Evolutionary conservation across 78 protist genomes (phyloP), one percentile per base, ranked within the genome.

Genomic region (Parvularia atlantis): DNA sequence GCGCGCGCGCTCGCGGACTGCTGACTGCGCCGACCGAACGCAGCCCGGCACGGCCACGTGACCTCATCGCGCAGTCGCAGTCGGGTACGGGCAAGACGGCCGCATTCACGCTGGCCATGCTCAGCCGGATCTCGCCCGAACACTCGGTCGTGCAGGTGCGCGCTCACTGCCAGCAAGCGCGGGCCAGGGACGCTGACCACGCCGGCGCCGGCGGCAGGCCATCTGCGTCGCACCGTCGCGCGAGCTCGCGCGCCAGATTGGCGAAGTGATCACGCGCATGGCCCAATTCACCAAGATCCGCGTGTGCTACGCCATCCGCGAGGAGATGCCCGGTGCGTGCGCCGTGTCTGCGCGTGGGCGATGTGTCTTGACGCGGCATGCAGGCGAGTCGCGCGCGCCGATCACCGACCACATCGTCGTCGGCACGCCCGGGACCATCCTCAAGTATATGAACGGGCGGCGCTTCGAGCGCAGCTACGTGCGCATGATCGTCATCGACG

Each of bases 1-100:
- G n/a, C n/a, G n/a, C n/a, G n/a, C n/a, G n/a, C n/a, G n/a, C n/a
- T n/a, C n/a, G n/a, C n/a, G n/a, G n/a, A n/a, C n/a, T n/a, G n/a
- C n/a, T n/a, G n/a, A n/a, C n/a, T n/a, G n/a, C n/a, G n/a, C n/a
- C n/a, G n/a, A n/a, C n/a, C n/a, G n/a, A n/a, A n/a, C n/a, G n/a
- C 59, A 11, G 11, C 28, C 59, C n/a, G n/a, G n/a, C n/a, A n/a
- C n/a, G 53, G 54, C 57, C 69, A 0, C 22, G 54, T 26, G 76
- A 91, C 54, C 62, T 88, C 35, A 64, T 91, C 1, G 91, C 88
- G 33, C 96, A 92, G 69, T 84, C 96, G 24, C 96, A 88, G 81
- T 76, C 92, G 3, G 96, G 96, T n/a, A 92, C 96, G 17, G 96
- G 96, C 61, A 92, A 92, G 76, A 92, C 96, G 10, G 96, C 89